These are phyloP conservation scores for Bryoglossum gracile DNA, from an alignment of 495 filamentous ascomycete genomes.

Conservation along the genomic window DNA sequence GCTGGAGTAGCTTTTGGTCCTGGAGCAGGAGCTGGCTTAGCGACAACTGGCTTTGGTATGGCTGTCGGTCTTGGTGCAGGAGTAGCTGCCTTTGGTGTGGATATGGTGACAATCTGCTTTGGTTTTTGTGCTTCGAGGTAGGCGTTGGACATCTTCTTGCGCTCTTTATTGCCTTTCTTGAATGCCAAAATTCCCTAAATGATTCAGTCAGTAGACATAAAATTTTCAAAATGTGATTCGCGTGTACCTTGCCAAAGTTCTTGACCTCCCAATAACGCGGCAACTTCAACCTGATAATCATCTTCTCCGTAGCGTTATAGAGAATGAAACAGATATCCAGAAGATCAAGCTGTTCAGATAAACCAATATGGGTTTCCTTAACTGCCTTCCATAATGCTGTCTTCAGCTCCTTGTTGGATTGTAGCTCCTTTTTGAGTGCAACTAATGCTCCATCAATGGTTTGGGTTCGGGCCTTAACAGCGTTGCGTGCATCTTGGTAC, in stretches of 20 bases:
- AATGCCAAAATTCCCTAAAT: conserved; percentile 28
- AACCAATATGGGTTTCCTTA: conserved; percentile 54
- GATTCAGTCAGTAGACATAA: conserved; percentile 11
- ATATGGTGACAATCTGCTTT: not conserved
- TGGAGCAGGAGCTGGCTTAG: too few species aligned
- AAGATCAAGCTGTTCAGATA: conserved; percentile 69
- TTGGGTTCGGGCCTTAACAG: conserved; percentile 61
- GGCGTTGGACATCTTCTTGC: conserved; percentile 15
- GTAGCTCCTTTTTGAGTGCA: conserved; percentile 66
- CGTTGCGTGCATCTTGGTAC: conserved; percentile 49
- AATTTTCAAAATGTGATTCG: conserved; percentile 5
- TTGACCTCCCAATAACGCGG: conserved; percentile 65
- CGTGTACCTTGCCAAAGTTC: conserved; percentile 54
- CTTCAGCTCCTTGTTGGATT: conserved; percentile 53
- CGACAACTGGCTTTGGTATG: too few species aligned
- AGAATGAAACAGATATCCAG: conserved; percentile 69
- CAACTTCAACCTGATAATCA: conserved; percentile 55
- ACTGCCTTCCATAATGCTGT: conserved; percentile 72
- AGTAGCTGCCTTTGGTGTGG: conserved; percentile 10
- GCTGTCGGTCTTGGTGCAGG: not conserved
- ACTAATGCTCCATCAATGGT: conserved; percentile 69
- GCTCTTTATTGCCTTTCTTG: conserved; percentile 19
- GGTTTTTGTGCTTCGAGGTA: not conserved
- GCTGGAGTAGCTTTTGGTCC: too few species aligned
- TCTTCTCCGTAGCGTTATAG: conserved; percentile 56